Evolutionary conservation across 139 green algal genomes (phyloP).

Genomic region (Micromonas commoda): DNA sequence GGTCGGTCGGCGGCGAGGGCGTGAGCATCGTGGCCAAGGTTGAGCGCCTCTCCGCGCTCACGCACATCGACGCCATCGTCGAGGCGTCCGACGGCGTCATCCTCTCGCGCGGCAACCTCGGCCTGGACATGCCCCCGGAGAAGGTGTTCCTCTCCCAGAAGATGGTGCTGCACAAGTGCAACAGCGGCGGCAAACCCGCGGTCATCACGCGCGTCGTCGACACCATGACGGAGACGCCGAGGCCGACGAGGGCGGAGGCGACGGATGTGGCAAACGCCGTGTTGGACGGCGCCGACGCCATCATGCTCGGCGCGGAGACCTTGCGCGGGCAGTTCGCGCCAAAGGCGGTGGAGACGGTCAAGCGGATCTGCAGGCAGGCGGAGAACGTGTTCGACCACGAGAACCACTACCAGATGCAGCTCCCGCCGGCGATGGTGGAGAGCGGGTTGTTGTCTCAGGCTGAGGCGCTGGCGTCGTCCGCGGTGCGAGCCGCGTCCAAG

Average conservation of each 20-base stretch:
- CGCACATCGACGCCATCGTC: conserved; percentile 94
- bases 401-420: background rate
- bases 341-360: conserved; percentile 61
- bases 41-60: conserved; percentile 93
- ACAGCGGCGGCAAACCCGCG: conserved; percentile 69
- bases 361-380: conserved; percentile 64
- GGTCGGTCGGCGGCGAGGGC: conserved; percentile 51
- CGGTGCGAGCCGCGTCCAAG: conserved; percentile 89
- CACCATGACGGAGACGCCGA: conserved; percentile 70
- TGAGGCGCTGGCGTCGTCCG: conserved; percentile 78
- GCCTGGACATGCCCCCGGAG: conserved; percentile 97
- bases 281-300: conserved; percentile 73
- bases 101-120: conserved; percentile 88
- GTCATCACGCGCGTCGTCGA: conserved; percentile 79
- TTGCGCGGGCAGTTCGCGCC: conserved; percentile 60
- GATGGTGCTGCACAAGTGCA: conserved; percentile 43
- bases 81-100: conserved; percentile 75
- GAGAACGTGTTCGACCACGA: conserved; percentile 46
- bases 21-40: conserved; percentile 96
- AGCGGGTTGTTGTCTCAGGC: background rate
- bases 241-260: conserved; percentile 68
- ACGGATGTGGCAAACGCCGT: conserved; percentile 91
- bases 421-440: background rate
- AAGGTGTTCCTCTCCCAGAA: conserved; percentile 61
- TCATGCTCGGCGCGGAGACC: conserved; percentile 73